These are phyloP conservation scores for Aquilaria agallochum DNA, from an alignment of 441 rosid genomes.

Conservation along the genomic window DNA sequence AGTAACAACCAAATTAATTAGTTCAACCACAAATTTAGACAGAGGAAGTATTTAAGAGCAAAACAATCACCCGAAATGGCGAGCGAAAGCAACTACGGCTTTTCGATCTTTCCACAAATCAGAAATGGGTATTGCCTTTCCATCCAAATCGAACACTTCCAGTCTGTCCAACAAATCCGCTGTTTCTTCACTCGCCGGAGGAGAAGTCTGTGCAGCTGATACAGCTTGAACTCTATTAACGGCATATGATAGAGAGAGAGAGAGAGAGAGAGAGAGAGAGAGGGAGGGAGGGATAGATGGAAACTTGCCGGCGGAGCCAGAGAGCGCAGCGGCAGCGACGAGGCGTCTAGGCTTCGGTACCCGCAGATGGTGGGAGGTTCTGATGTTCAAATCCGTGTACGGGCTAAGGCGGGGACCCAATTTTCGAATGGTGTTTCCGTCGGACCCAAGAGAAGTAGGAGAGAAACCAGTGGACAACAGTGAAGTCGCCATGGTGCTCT, in stretches of 20 bases:
- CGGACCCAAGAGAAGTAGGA: constrained; percentile 21
- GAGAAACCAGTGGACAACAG: constrained; percentile 28
- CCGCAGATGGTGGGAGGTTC: constrained; percentile 3
- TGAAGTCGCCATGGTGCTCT: constrained; percentile 42
- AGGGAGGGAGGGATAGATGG: background rate
- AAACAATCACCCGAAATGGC: constrained; percentile 76
- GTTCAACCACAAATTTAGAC: background rate
- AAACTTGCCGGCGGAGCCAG: constrained; percentile 55
- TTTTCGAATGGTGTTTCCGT: constrained; percentile 4
- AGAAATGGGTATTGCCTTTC: constrained; percentile 62
- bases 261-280: background rate
- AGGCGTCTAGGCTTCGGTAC: constrained; percentile 21
- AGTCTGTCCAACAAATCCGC: constrained; percentile 46
- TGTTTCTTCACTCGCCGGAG: constrained; percentile 23
- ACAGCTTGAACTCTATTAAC: background rate
- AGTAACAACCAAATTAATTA: constrained; percentile 2
- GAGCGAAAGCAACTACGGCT: constrained; percentile 88
- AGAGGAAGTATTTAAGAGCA: background rate
- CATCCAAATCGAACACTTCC: constrained; percentile 62
- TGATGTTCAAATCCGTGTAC: constrained; percentile 14
- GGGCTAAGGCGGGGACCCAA: constrained; percentile 12
- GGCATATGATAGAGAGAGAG: background rate
- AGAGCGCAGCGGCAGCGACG: constrained; percentile 40
- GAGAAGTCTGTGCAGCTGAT: constrained; percentile 17
- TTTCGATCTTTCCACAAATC: constrained; percentile 87